phyloP scores from a whole-genome alignment of 2,329 filamentous ascomycete species.

The Coniochaeta sp. region DNA sequence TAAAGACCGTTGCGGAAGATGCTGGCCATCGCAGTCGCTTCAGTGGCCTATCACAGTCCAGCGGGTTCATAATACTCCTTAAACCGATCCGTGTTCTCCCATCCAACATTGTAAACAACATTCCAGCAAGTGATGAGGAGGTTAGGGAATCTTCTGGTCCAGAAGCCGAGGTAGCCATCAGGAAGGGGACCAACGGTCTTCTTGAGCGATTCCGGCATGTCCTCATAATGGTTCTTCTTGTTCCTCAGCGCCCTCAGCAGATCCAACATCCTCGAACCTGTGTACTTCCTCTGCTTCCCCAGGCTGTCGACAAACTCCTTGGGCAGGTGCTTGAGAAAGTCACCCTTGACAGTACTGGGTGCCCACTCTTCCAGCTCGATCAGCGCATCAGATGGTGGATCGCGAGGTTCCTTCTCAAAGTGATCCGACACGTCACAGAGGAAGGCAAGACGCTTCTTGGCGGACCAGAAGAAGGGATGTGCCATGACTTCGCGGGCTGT shows the following conservation, averaged over 20 bases:
- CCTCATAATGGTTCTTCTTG: constrained; percentile 97
- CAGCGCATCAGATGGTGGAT: constrained; percentile 67
- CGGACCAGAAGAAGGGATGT: constrained; percentile 94
- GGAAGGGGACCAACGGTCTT: constrained; percentile 63
- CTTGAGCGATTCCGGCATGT: constrained; percentile 78
- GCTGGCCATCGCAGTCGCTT: not conserved
- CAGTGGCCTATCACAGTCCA: constrained; percentile 15
- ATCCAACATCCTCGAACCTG: constrained; percentile 74
- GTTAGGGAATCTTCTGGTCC: constrained; percentile 71
- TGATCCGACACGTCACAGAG: constrained; percentile 96
- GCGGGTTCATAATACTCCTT: constrained; percentile 60
- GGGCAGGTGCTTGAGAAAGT: constrained; percentile 73
- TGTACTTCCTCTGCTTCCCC: constrained; percentile 93
- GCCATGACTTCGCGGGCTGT: constrained; percentile 73
- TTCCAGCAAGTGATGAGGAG: constrained; percentile 74
- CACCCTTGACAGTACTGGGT: constrained; percentile 49
- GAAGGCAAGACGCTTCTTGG: constrained; percentile 83
- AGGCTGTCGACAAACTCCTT: constrained; percentile 80
- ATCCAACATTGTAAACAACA: constrained; percentile 58
- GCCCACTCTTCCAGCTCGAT: constrained; percentile 49
- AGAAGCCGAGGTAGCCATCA: constrained; percentile 77
- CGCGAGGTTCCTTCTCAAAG: constrained; percentile 85
- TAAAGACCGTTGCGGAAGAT: not conserved
- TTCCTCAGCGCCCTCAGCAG: constrained; percentile 83
- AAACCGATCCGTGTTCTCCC: constrained; percentile 60